A percentile compares a stretch with the other conserved stretches of the same genome.
Evolutionary conservation across 2,329 filamentous ascomycete genomes (phyloP).

Genomic region (Aspergillus eucalypticola): DNA sequence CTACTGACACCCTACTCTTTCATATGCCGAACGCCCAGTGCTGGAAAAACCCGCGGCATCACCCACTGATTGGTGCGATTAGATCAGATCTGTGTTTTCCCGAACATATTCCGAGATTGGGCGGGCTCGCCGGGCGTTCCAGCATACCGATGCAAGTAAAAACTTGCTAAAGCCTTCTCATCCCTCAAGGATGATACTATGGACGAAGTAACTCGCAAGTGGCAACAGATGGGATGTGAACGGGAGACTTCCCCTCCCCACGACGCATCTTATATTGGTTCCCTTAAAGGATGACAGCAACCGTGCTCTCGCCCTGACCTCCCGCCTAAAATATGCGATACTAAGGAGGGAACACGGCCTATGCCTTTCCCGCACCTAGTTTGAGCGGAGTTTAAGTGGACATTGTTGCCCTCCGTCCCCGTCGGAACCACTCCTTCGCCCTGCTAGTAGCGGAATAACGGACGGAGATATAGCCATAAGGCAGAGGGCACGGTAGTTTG

Average conservation of each 20-base stretch:
- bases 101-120: constrained; percentile 18
- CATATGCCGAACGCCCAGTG: constrained; percentile 4
- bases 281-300: not conserved
- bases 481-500: not conserved
- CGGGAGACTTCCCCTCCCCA: not conserved
- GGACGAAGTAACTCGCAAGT: too few species aligned
- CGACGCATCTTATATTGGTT: not conserved
- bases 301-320: not conserved
- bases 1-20: not conserved
- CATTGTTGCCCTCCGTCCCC: not conserved
- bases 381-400: not conserved
- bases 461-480: constrained; percentile 3
- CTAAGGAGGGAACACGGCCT: not conserved
- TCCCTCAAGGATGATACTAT: too few species aligned
- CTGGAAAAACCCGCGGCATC: not conserved
- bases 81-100: constrained; percentile 15
- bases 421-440: not conserved
- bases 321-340: not conserved
- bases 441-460: not conserved
- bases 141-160: not conserved
- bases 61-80: constrained; percentile 2
- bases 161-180: too few species aligned
- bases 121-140: not conserved
- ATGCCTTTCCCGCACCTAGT: not conserved
- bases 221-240: not conserved